These are phyloP conservation scores for Parmelia sp. DNA, from an alignment of 495 filamentous ascomycete species.

Conservation along the genomic window DNA sequence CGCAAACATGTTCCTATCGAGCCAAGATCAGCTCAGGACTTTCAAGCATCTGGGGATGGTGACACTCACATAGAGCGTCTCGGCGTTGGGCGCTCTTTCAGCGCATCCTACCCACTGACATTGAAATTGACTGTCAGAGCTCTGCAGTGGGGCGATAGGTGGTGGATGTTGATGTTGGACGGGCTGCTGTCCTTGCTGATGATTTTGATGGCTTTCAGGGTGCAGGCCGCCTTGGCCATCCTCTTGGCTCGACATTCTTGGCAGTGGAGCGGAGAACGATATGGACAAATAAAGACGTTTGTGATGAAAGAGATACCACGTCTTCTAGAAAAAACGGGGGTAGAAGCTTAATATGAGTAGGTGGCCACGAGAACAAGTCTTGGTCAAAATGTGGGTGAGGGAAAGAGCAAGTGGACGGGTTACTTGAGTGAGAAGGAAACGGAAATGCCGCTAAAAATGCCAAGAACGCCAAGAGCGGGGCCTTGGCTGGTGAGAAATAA, in stretches of 20 bases:
- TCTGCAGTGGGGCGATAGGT: conserved; percentile 17
- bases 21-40: conserved; percentile 12
- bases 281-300: not conserved
- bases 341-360: not conserved
- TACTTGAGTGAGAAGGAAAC: not conserved
- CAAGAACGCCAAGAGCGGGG: conserved; percentile 8
- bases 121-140: conserved; percentile 36
- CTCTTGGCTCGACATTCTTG: conserved; percentile 8
- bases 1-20: conserved; percentile 89
- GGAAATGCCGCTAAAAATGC: not conserved
- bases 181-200: conserved; percentile 26
- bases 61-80: conserved; percentile 80
- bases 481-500: not conserved
- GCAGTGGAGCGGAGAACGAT: conserved; percentile 4
- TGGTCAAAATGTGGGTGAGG: not conserved
- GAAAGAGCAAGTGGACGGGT: not conserved
- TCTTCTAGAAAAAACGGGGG: not conserved
- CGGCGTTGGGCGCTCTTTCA: conserved; percentile 72
- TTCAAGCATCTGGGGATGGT: conserved; percentile 14
- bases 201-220: conserved; percentile 12
- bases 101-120: conserved; percentile 86
- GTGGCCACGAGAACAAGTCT: not conserved
- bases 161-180: conserved; percentile 32
- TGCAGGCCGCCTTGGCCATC: conserved; percentile 16
- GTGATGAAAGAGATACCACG: not conserved